Base-by-base conservation (phyloP, 768 basidiomycete genomes). In the Cystofilobasidium macerans region DNA sequence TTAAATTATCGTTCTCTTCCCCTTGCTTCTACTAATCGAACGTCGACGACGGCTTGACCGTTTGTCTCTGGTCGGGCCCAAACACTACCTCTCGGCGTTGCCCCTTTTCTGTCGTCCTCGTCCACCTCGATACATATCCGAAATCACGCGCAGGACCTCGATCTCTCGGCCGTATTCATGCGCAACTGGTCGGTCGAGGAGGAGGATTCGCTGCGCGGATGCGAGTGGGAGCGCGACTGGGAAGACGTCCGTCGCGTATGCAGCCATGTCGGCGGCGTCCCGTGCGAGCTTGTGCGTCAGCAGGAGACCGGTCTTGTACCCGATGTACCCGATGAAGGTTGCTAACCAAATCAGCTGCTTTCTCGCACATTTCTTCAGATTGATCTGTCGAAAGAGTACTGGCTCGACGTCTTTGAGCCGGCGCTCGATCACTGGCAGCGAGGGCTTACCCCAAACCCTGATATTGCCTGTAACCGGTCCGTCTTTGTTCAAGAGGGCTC, bases 151-250 rank as follows among this genome's bases (percentile, higher is more conserved):
- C 68, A 90, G 86, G 85, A 87, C 68, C 87, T 84, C 69, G 84
- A 91, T 72, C 79, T 94, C 1, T 86, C 87, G 45, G 89, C 89
- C 5, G 82, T 95, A 0, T 97, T 86, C 75, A 98, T 98, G 93
- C 83, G 89, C 26, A 97, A 98, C 67, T 98, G 93, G 93, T 73
- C 75, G 45, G 69, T 72, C 1, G 65, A 71, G 6, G 64, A 71
- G 12, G 73, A 73, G 28, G 76, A 77, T 53, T 32, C 26, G 3
- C 58, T 67, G 42, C 68, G 80, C 79, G 87, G 88, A 3, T 98
- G 93, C 71, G 89, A 92, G 75, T 98, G 93, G 93, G 86, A 97
- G 76, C 86, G 84, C 67, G 93, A 97, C 71, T 95, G 88, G 87
- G 83, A 86, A 68, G 90, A 94, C 74, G 93, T 95, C 1, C 85